phyloP scores from a whole-genome alignment of 805 yeast genomes.

The Starmerella powellii region DNA sequence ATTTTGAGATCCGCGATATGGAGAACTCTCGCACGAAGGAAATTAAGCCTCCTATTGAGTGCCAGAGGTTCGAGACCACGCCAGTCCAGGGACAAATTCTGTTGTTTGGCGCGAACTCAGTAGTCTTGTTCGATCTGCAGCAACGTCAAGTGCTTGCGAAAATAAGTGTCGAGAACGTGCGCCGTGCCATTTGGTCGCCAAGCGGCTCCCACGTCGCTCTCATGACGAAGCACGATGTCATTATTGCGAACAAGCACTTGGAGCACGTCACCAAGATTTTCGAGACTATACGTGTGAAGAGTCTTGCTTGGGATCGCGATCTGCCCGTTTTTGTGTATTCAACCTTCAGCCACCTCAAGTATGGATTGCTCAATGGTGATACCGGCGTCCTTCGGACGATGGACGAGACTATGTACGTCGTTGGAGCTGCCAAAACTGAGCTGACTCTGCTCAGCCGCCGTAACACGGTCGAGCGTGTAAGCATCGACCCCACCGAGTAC shows the following conservation, averaged over 20 bases:
- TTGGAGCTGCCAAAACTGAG: slow-evolving; percentile 51
- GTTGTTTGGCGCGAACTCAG: slow-evolving; percentile 57
- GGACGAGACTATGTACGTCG: slow-evolving; percentile 74
- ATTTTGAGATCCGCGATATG: slow-evolving; percentile 74
- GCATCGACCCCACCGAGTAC: slow-evolving; percentile 92
- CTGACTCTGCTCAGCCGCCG: slow-evolving; percentile 70
- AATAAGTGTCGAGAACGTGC: slow-evolving; percentile 59
- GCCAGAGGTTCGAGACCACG: slow-evolving; percentile 49
- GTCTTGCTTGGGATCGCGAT: slow-evolving; percentile 95
- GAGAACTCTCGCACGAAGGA: slow-evolving; percentile 71
- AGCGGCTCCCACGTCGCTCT: slow-evolving; percentile 83
- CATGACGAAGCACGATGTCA: slow-evolving; percentile 81
- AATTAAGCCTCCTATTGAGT: slow-evolving; percentile 43
- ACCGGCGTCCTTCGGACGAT: slow-evolving; percentile 87
- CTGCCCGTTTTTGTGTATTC: slow-evolving; percentile 77
- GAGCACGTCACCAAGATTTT: slow-evolving; percentile 74
- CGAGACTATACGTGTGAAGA: slow-evolving; percentile 91
- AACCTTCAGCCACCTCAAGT: slow-evolving; percentile 90
- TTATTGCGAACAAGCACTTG: slow-evolving; percentile 61
- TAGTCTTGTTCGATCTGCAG: slow-evolving; percentile 80
- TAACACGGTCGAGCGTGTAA: slow-evolving; percentile 69
- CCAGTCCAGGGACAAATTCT: slow-evolving; percentile 79
- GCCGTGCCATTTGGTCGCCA: slow-evolving; percentile 78
- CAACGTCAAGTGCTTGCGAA: slow-evolving; percentile 71
- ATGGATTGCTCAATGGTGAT: slow-evolving; percentile 86